phyloP scores from a whole-genome alignment of 371 early-diverging fungal species.

The Rhizopus stolonifer region DNA sequence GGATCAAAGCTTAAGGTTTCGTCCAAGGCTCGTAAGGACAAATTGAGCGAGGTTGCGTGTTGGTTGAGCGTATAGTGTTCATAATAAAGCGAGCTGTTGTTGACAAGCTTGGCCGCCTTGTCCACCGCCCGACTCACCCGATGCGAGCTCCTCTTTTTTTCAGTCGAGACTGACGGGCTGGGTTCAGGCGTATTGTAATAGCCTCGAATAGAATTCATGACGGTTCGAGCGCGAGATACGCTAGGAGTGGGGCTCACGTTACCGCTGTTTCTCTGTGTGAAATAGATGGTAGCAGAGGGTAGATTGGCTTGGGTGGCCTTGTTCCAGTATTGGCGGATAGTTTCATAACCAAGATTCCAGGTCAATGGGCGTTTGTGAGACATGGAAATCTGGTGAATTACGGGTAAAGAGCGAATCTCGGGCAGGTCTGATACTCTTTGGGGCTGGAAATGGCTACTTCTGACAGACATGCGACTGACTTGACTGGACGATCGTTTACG shows the following conservation, averaged over 20 bases:
- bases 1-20: constrained; percentile 23
- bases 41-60: constrained; percentile 5
- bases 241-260: constrained; percentile 1
- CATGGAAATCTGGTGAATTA: constrained; percentile 37
- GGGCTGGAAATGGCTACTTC: constrained; percentile 5
- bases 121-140: constrained; percentile 40
- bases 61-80: constrained; percentile 1
- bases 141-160: constrained; percentile 34
- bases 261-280: constrained; percentile 8
- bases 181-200: constrained; percentile 22
- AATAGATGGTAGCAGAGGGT: constrained; percentile 29
- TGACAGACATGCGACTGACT: constrained; percentile 17
- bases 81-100: constrained; percentile 18
- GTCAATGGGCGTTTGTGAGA: constrained; percentile 28
- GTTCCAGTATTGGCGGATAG: constrained; percentile 49
- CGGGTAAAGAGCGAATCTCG: constrained; percentile 26
- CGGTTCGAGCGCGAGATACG: constrained; percentile 45
- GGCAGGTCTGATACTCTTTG: background rate
- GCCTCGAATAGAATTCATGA: constrained; percentile 42
- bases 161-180: constrained; percentile 12
- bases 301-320: constrained; percentile 28
- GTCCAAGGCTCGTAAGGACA: constrained; percentile 6
- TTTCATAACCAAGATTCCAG: constrained; percentile 44
- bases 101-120: constrained; percentile 33
- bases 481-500: constrained; percentile 21